Base-by-base conservation (phyloP, 768 basidiomycete species). In the Lactarius akahatsu region DNA sequence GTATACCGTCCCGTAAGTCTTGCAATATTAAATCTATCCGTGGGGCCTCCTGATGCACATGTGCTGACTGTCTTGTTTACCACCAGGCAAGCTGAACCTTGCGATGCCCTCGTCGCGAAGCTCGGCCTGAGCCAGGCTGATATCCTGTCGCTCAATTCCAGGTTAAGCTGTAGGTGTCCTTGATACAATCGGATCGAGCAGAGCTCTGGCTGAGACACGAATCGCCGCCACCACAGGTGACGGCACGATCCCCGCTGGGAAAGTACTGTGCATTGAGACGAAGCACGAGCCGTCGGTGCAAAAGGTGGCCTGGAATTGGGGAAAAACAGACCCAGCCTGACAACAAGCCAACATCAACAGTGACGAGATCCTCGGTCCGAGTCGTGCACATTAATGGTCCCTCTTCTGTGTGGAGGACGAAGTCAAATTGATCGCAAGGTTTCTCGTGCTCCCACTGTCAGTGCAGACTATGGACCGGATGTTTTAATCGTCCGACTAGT, bases 141-240 rank as follows among this genome's bases (percentile, higher is more conserved):
- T 6, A 40, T 69, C 28, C 8, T 20, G 41, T 9, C 34, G 4
- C 0, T 68, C 36, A 69, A 69, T 50, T 55, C 69, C 5, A 41
- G 38, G 1, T 0, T 64, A 34, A 6, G 26, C 3, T 69, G 69
- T 64, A 36, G n/a, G 66, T 41, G 7, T 3, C 18, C 5, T 34
- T 6, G 61, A 50, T 18, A 28, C 28, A 18, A 18, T 26, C 15
- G 28, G 15, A 28, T 38, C 10, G 23, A 15, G 47, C n/a, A 50
- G 47, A 26, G 45, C 7, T 23, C 47, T 50, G 47, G 23, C 47
- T 13, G 4, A 26, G 4, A 26, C 4, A 13, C 11, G 47, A 23
- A 34, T 34, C 8, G 34, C 23, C n/a, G 34, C 23, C n/a, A 9
- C 10, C 10, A 45, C 52, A 63, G 62, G 57, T 15, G 9, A 23